Conservation (phyloP, 257 asterid genomes). For the Craterostigma plantagineum region DNA sequence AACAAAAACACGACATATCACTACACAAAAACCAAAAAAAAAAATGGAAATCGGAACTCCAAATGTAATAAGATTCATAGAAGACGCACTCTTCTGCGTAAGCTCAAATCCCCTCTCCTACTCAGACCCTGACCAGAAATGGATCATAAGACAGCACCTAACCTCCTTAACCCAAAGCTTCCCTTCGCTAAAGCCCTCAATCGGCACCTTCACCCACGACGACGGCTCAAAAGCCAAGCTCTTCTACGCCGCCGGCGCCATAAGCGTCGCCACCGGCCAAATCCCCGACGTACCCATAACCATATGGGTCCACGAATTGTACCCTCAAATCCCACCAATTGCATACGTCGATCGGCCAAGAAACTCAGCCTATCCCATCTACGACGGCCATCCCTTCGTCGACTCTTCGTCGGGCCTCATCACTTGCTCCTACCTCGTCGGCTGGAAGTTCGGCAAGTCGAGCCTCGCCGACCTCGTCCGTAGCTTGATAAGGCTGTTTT, state of each 20-base stretch:
- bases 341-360: slow-evolving; percentile 14
- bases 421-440: slow-evolving; percentile 19
- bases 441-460: slow-evolving; percentile 21
- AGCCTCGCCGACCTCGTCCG: slow-evolving; percentile 29
- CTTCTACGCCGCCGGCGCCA: slow-evolving; percentile 23
- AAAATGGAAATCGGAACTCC: slow-evolving; percentile 12
- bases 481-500: slow-evolving; percentile 23
- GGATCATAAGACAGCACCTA: slow-evolving; percentile 46
- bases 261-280: slow-evolving; percentile 12
- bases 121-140: slow-evolving; percentile 44
- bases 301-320: slow-evolving; percentile 48
- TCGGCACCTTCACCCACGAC: slow-evolving; percentile 29
- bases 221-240: slow-evolving; percentile 41
- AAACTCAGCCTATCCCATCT: slow-evolving; percentile 9
- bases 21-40: neutral
- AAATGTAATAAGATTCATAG: slow-evolving; percentile 24
- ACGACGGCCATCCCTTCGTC: slow-evolving; percentile 28
- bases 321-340: slow-evolving; percentile 37
- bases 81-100: slow-evolving; percentile 42
- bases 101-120: slow-evolving; percentile 26
- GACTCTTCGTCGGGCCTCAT: slow-evolving; percentile 36
- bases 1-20: no score
- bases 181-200: slow-evolving; percentile 29
- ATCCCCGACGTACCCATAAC: slow-evolving; percentile 23
- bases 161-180: slow-evolving; percentile 28